Conservation (phyloP, 208 protist species). For the Angomonas ambiguus region DNA sequence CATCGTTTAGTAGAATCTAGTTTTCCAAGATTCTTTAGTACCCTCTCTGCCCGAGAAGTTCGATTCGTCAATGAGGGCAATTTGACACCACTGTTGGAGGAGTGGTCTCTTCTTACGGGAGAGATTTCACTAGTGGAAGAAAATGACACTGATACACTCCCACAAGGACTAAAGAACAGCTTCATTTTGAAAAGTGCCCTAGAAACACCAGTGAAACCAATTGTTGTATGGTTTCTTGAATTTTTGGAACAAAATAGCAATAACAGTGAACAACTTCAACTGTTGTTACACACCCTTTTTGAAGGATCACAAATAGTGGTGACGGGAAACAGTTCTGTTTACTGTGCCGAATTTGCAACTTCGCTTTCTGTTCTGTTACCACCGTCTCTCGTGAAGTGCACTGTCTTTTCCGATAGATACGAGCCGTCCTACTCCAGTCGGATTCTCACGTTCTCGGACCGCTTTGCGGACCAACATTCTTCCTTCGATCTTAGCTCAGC, state of each 20-base stretch:
- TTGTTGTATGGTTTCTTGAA: slow-evolving; percentile 27
- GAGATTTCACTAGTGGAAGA: too few relatives aligned
- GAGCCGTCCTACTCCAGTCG: slow-evolving; percentile 58
- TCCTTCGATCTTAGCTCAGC: too few relatives aligned
- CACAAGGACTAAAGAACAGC: neutral
- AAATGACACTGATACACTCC: too few relatives aligned
- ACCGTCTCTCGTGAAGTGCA: slow-evolving; percentile 23
- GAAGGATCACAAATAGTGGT: slow-evolving; percentile 71
- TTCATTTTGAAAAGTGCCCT: too few relatives aligned
- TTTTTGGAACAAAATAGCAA: neutral
- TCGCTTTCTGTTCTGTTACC: slow-evolving; percentile 56
- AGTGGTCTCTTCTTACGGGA: neutral
- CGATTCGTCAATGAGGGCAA: neutral
- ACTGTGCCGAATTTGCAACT: slow-evolving; percentile 50
- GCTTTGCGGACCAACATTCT: slow-evolving; percentile 21
- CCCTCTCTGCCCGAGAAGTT: neutral
- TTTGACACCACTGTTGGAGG: neutral
- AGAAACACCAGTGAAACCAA: slow-evolving; percentile 50
- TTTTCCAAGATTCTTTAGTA: slow-evolving; percentile 26
- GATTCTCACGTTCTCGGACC: slow-evolving; percentile 44
- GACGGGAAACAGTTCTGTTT: slow-evolving; percentile 25
- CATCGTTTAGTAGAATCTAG: slow-evolving; percentile 26
- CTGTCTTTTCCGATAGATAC: slow-evolving; percentile 44
- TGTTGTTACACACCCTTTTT: slow-evolving; percentile 56
- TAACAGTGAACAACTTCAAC: slow-evolving; percentile 12